Base-by-base conservation (phyloP, 192 early-diverging fungal genomes). In the Coemansia reversa region DNA sequence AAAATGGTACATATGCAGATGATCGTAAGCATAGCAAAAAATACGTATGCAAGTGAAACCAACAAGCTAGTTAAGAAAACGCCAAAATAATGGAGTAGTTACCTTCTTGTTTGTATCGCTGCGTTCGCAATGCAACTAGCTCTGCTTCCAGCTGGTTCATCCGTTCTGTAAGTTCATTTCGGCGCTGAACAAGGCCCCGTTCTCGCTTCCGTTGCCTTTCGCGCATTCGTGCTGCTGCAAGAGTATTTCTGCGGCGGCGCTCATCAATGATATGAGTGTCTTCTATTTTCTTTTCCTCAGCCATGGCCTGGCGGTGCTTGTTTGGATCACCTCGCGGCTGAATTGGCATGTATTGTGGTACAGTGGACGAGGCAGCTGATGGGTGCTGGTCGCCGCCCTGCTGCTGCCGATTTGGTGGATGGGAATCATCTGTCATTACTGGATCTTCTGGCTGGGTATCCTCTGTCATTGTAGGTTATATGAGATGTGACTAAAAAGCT, bases 221-320 rank as follows among this genome's bases (percentile, higher is more conserved):
- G 32, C 77, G 77, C 77, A 80, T 80, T 24, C 77, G 71, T 11
- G 77, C 77, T 3, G 77, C 77, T 2, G 77, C 77, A 54, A 59
- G 65, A 2, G 77, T 74, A 50, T 80, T 80, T 47, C 68, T 56
- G 50, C 67, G 65, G 7, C 77, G 55, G 57, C 72, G 68, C 51
- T 67, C 65, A 4, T 57, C 55, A 14, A 58, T 51, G 1, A 71
- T 35, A 32, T 74, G 67, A 61, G 39, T 74, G 24, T 74, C 16
- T 42, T 70, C 65, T 48, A 80, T 27, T 27, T 74, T 72, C 4
- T 68, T 69, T 42, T 74, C 77, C 55, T 80, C 77, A 23, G 65
- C 72, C 65, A 80, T 66, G 16, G 68, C 77, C 58, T 80, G 77
- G 30, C 77, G 77, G 54, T 80, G 77, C 51, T 70, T 62, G 42